Conservation (phyloP, 768 basidiomycete species). For the Amanita fuliginea region DNA sequence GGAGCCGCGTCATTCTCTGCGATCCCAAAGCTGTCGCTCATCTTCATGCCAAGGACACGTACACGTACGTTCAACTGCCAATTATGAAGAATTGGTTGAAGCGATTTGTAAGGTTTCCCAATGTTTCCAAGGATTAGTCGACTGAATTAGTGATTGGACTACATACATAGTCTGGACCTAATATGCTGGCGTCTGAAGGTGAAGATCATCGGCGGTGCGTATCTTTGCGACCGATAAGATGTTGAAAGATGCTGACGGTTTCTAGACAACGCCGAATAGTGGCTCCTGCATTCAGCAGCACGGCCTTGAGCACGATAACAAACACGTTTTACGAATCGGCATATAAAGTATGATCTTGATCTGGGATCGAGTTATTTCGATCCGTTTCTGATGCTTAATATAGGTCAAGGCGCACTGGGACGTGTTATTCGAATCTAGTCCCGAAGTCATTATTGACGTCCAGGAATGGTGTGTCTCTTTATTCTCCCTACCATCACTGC, state of each 20-base stretch:
- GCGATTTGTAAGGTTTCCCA: constrained; percentile 7
- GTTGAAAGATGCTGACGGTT: background rate
- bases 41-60: constrained; percentile 17
- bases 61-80: constrained; percentile 13
- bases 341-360: constrained; percentile 20
- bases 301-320: constrained; percentile 24
- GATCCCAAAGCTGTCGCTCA: constrained; percentile 17
- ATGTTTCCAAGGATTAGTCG: background rate
- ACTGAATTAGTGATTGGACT: background rate
- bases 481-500: background rate
- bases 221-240: background rate
- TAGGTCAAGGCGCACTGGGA: constrained; percentile 1
- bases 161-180: constrained; percentile 24
- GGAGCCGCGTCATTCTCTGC: constrained; percentile 14
- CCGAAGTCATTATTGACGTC: background rate
- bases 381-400: background rate
- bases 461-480: constrained; percentile 2
- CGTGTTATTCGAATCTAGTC: background rate
- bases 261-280: constrained; percentile 27
- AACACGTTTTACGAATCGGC: constrained; percentile 28
- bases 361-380: background rate
- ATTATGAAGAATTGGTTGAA: constrained; percentile 15
- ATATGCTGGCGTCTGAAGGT: constrained; percentile 28
- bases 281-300: constrained; percentile 28
- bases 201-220: constrained; percentile 30